Evolutionary conservation across 805 yeast species (phyloP).

Genomic region (Saturnispora galanensis): DNA sequence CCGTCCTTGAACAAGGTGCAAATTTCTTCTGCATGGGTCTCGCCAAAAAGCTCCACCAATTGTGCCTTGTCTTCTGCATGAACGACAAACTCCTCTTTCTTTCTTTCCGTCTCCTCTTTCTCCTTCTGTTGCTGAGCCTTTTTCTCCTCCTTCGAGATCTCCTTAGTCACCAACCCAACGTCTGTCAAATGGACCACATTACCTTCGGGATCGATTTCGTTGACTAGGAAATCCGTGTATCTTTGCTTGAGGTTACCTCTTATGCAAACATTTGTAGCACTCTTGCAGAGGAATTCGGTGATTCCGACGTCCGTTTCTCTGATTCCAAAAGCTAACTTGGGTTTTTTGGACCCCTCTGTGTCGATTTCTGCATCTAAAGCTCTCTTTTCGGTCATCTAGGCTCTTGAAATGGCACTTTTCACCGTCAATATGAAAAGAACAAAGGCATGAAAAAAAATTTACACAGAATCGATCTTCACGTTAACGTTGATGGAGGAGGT

Average conservation of each 20-base stretch:
- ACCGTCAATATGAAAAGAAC: not conserved
- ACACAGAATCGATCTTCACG: not conserved
- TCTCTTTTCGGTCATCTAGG: slow-evolving; percentile 4
- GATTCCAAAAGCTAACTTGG: slow-evolving; percentile 27
- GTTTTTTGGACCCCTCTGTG: not conserved
- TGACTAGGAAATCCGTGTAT: slow-evolving; percentile 88
- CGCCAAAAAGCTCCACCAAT: slow-evolving; percentile 48
- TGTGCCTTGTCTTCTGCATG: slow-evolving; percentile 36
- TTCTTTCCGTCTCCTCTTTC: slow-evolving; percentile 22
- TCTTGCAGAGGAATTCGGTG: slow-evolving; percentile 37
- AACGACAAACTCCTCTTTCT: slow-evolving; percentile 28
- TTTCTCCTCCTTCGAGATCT: slow-evolving; percentile 30
- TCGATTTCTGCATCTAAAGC: not conserved
- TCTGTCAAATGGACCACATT: slow-evolving; percentile 68
- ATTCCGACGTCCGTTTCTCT: slow-evolving; percentile 84
- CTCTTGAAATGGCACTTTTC: not conserved
- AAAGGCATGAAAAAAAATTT: not conserved
- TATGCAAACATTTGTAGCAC: slow-evolving; percentile 47
- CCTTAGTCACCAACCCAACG: slow-evolving; percentile 51
- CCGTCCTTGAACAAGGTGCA: slow-evolving; percentile 39
- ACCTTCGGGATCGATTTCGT: slow-evolving; percentile 66
- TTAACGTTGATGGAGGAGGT: slow-evolving; percentile 2
- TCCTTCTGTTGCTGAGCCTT: slow-evolving; percentile 36
- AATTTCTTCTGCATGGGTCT: slow-evolving; percentile 46
- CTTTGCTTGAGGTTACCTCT: slow-evolving; percentile 76